Conservation (phyloP, 2,329 filamentous ascomycete species). For the Teratosphaeria nubilosa region DNA sequence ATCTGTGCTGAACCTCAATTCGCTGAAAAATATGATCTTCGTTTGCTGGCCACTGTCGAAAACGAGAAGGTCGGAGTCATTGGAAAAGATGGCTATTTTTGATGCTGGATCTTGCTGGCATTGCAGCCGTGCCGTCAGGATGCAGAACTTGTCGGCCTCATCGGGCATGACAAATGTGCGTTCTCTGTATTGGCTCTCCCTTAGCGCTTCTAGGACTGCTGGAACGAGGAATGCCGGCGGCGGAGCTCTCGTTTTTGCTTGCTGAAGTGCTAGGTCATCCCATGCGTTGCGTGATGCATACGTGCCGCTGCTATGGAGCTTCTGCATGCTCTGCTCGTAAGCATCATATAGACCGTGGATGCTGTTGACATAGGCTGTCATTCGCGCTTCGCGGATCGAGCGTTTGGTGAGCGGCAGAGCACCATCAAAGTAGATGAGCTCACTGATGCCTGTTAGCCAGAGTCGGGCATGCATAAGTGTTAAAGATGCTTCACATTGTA, state of each 20-base stretch:
- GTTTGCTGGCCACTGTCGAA: slow-evolving; percentile 56
- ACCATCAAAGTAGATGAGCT: slow-evolving; percentile 77
- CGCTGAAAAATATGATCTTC: slow-evolving; percentile 55
- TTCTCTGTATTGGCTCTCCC: slow-evolving; percentile 31
- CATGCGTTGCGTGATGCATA: slow-evolving; percentile 1
- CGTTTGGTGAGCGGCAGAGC: slow-evolving; percentile 61
- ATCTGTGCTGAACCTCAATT: neutral
- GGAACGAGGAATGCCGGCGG: slow-evolving; percentile 65
- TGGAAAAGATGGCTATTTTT: slow-evolving; percentile 53
- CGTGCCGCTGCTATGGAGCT: neutral
- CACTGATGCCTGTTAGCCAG: slow-evolving; percentile 31
- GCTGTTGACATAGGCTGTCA: neutral
- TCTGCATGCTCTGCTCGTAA: neutral
- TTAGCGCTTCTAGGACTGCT: slow-evolving; percentile 61
- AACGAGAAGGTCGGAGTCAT: slow-evolving; percentile 78
- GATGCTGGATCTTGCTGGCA: slow-evolving; percentile 27
- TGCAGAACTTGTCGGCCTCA: slow-evolving; percentile 78
- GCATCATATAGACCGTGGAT: neutral
- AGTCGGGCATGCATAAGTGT: slow-evolving; percentile 1
- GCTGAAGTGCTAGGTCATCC: slow-evolving; percentile 14
- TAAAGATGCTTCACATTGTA: slow-evolving; percentile 45
- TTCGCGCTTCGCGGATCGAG: slow-evolving; percentile 30
- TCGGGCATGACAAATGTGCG: slow-evolving; percentile 57
- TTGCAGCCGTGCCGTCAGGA: slow-evolving; percentile 46
- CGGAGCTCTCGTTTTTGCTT: slow-evolving; percentile 29